Base-by-base conservation (phyloP, 805 yeast genomes). In the Clavispora phyllophila region DNA sequence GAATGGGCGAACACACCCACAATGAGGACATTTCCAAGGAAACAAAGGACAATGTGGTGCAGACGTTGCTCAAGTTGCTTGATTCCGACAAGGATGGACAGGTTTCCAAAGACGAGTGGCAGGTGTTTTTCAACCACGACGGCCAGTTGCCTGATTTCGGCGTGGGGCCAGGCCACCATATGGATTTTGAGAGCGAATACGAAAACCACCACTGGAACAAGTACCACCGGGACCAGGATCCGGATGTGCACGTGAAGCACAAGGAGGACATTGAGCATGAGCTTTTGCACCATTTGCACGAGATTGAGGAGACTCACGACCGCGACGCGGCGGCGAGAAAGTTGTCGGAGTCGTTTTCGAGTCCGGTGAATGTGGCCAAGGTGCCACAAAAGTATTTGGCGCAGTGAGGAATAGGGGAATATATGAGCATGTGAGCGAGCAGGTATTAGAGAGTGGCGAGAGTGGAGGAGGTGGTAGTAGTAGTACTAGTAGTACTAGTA, bases 141-240 rank as follows among this genome's bases (percentile, higher is more conserved):
- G 83, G 84, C 1, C 77, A 78, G 48, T 77, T 91, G 57, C 97
- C 97, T 1, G 97, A 91, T 62, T 80, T 90, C 60, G 95, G 96
- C 8, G 81, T 82, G 45, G 98, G 97, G 24, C 90, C 87, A 7
- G 96, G 96, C 22, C 96, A 90, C 58, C 96, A 90, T 65, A 83
- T 89, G 27, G 96, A 87, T 65, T 91, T 89, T 57, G 98, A 90
- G 63, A 76, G 79, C 52, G 97, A 90, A 60, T 91, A 90, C 60
- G 97, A 91, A 61, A 82, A 87, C 44, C 97, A 90, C 61, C 98
- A 90, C 62, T 91, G 97, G 97, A 77, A 82, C 46, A 71, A 88
- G 64, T 82, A 74, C 57, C 93, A 86, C 58, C 73, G 77, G 43
- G 79, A 86, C 50, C 65, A 72, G 43, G 97, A 89, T 60, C 96